These are phyloP conservation scores for Ustilago sp. DNA, from an alignment of 1,284 basidiomycete species.

Conservation along the genomic window DNA sequence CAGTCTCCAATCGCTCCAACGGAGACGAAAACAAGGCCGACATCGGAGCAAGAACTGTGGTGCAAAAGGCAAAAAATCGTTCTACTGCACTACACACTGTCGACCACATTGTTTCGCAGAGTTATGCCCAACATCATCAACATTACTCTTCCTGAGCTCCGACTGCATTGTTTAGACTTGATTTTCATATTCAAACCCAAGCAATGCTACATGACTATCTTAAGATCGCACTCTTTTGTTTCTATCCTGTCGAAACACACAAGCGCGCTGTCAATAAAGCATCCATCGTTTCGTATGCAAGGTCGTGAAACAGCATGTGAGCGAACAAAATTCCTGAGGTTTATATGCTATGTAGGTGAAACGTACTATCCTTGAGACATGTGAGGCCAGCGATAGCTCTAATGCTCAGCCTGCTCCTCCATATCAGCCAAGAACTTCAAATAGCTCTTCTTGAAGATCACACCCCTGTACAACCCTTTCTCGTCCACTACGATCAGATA, in stretches of 20 bases:
- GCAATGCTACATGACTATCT: neutral
- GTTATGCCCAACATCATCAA: slow-evolving; percentile 22
- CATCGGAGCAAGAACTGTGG: neutral
- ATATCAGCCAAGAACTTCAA: slow-evolving; percentile 47
- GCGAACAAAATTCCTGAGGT: neutral
- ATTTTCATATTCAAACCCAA: neutral
- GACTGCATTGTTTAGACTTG: neutral
- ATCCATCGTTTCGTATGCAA: neutral
- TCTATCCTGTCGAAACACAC: neutral
- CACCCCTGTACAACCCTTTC: slow-evolving; percentile 85
- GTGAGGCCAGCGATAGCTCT: neutral
- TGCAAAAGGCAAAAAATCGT: slow-evolving; percentile 21
- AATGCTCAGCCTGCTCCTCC: slow-evolving; percentile 23
- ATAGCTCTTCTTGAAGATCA: slow-evolving; percentile 87
- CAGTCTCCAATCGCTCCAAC: slow-evolving; percentile 28
- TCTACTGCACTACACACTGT: slow-evolving; percentile 19
- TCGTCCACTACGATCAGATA: slow-evolving; percentile 79
- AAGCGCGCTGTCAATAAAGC: neutral
- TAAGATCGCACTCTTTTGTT: neutral
- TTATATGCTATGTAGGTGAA: neutral
- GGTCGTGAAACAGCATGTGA: neutral
- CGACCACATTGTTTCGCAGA: slow-evolving; percentile 27
- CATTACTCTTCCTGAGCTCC: neutral
- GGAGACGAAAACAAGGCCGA: neutral
- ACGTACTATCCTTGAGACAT: neutral